Percentiles rank a stretch among this genome's conserved stretches.
Evolutionary conservation across 257 asterid genomes (phyloP).

Genomic region (Fraxinus pennsylvanica): DNA sequence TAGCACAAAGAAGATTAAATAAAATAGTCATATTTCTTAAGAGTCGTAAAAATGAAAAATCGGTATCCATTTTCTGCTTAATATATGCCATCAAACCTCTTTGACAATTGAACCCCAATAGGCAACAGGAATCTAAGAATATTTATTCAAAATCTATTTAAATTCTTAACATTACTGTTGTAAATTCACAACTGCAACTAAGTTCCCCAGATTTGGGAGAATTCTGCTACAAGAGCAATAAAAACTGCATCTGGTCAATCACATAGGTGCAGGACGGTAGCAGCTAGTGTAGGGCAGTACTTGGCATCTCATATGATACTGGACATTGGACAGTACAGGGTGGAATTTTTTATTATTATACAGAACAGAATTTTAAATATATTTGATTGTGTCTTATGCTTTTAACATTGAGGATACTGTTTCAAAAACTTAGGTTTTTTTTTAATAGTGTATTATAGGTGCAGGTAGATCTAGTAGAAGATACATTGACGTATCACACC

Average conservation of each 20-base stretch:
- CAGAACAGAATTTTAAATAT: background rate
- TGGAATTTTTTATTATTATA: background rate
- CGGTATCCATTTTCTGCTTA: background rate
- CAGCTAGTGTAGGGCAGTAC: too few species aligned
- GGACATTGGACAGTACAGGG: background rate
- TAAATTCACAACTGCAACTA: background rate
- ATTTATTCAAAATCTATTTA: background rate
- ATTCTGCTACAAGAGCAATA: background rate
- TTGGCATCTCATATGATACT: background rate
- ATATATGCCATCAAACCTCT: background rate
- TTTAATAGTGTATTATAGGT: background rate
- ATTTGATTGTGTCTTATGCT: background rate
- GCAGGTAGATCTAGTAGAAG: background rate
- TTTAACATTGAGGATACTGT: background rate
- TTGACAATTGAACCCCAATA: background rate
- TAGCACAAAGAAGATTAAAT: background rate
- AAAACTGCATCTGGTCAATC: background rate
- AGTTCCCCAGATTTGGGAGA: background rate
- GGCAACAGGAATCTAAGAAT: background rate
- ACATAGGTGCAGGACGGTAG: background rate
- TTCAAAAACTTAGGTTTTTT: background rate
- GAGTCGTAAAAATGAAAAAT: conserved; percentile 2
- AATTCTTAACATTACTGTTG: background rate
- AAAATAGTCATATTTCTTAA: background rate
- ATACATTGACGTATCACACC: background rate